Evolutionary conservation across 257 asterid species (phyloP), one percentile per base, ranked within the genome.

Genomic region (Oldenlandia corymbosa): DNA sequence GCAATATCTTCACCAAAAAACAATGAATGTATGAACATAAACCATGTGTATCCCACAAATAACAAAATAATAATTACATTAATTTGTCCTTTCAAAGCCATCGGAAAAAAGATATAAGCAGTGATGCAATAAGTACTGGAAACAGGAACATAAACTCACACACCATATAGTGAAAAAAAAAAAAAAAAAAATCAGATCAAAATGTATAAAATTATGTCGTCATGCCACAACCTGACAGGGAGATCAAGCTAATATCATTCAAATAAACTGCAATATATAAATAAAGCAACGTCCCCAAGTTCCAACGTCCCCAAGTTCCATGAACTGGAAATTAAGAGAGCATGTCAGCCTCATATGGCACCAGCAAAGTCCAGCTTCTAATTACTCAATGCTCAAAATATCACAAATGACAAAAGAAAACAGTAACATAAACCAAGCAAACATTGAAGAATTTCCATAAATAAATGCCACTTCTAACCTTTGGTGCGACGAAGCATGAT

Each of bases 401-500:
- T 59, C 16, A 23, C 13, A 23, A 39, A 48, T 41, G 41, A 20
- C 41, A 13, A 45, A 54, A 41, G 11, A 23, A 3, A 17, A 23
- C 23, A 48, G 3, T 26, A 17, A 42, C 20, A 53, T 0, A 24
- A 0, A 16, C 17, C 52, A 50, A 59, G 13, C 14, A 36, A 2
- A 18, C n/a, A 30, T 34, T 34, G 4, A 34, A 34, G 39, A 20
- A 13, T 16, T 24, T 17, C 28, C 36, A 30, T 14, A 5, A 21
- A 50, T 5, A 37, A 66, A 62, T 17, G 13, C 61, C 62, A 37
- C 46, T 55, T 62, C 68, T 62, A 68, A 85, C 98, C 95, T 83
- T 92, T 87, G 16, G 95, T 93, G 76, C 99, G 90, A 52, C 99
- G 97, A 76, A 93, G 67, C 99, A 93, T 93, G 47, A 93, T 76